Evolutionary conservation across 1,284 basidiomycete species (phyloP).

Genomic region (Boletellus sp.): DNA sequence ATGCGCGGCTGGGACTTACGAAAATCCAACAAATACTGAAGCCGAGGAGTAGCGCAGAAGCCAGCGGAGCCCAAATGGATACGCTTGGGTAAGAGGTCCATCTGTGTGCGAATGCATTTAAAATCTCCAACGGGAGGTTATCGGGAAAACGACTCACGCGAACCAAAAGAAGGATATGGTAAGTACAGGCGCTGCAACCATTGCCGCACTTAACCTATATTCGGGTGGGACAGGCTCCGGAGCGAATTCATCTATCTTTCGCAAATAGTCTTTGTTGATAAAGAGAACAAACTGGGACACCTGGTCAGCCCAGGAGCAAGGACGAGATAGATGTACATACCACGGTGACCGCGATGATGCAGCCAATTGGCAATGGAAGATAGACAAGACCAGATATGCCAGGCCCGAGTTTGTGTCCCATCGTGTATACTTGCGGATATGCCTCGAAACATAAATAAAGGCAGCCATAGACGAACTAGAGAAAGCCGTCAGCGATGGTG

Average conservation of each 20-base stretch:
- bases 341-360: constrained; percentile 41
- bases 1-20: constrained; percentile 35
- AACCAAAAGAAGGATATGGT: constrained; percentile 67
- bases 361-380: constrained; percentile 55
- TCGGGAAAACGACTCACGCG: constrained; percentile 39
- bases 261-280: constrained; percentile 53
- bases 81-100: constrained; percentile 56
- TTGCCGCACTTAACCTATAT: constrained; percentile 53
- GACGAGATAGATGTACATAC: constrained; percentile 33
- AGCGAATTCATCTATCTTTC: constrained; percentile 42
- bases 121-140: not conserved
- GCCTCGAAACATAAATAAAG: constrained; percentile 60
- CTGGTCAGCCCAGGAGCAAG: constrained; percentile 28
- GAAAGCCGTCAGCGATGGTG: constrained; percentile 11
- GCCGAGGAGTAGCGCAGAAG: constrained; percentile 50
- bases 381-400: constrained; percentile 51
- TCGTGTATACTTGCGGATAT: constrained; percentile 54
- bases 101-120: constrained; percentile 18
- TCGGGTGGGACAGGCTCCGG: constrained; percentile 64
- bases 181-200: constrained; percentile 55
- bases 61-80: constrained; percentile 55
- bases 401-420: constrained; percentile 49
- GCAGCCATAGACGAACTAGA: constrained; percentile 59
- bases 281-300: constrained; percentile 44
- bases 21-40: constrained; percentile 57